Base-by-base conservation (phyloP, 2,329 filamentous ascomycete species). In the Triangularia setosa region DNA sequence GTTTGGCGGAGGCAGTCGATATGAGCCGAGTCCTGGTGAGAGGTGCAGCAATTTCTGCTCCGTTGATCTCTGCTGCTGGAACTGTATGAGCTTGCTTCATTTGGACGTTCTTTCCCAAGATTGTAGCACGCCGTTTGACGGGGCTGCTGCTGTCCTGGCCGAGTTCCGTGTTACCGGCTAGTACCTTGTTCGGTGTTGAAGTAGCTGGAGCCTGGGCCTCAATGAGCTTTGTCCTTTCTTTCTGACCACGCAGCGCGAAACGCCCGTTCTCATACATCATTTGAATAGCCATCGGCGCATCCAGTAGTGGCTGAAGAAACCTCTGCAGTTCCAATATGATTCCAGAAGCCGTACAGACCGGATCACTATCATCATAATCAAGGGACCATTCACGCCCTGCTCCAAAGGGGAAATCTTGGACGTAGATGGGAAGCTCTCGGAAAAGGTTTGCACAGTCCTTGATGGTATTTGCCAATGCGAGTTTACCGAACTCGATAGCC, bases 1-100 rank as follows among this genome's bases (percentile, higher is more conserved):
- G 81, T 75, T 98, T 98, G 0, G 91, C 87, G 0, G 93, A 97
- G 0, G 88, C 86, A 0, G 93, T 97, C 3, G 91, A 92, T n/a
- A 90, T 78, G 21, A 96, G 81, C 61, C 78, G 83, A 0, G 90
- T 86, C 33, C 80, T 75, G 9, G 82, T 79, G 16, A 95, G 79
- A 0, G 86, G 80, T 0, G 81, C 76, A 1, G 79, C 78, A 4
- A 77, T 70, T 16, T 68, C 73, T 21, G 18, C 21, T 8, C 40
- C 40, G 6, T 8, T 48, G 24, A 16, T 40, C 63, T 60, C 58
- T 59, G 60, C 3, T 66, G 55, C 12, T 61, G 63, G 11, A 2
- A 58, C 69, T 48, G 61, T 70, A 63, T 53, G 73, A 62, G 40
- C 71, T n/a, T 40, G 61, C 71, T 54, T 40, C 71, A 55, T n/a